Conservation (phyloP, 1,284 basidiomycete genomes). For the Ceratobasidium sp. region DNA sequence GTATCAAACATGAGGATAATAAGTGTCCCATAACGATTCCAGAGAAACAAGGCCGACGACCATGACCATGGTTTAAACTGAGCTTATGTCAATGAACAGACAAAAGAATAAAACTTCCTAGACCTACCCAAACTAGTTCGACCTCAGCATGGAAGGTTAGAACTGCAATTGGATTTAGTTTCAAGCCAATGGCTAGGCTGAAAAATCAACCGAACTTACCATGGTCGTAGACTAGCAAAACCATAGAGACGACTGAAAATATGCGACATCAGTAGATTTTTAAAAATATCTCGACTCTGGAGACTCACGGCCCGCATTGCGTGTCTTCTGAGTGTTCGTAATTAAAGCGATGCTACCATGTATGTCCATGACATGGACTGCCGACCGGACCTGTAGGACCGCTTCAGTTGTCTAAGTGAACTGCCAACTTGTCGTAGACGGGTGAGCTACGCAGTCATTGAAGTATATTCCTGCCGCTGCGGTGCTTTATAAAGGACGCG, state of each 20-base stretch:
- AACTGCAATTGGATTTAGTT: slow-evolving; percentile 11
- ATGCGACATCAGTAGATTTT: neutral
- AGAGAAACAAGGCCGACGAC: slow-evolving; percentile 41
- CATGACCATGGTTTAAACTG: slow-evolving; percentile 44
- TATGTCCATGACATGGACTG: slow-evolving; percentile 20
- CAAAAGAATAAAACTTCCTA: neutral
- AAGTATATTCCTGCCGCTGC: slow-evolving; percentile 10
- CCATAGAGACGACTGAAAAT: slow-evolving; percentile 18
- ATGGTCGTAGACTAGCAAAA: slow-evolving; percentile 39
- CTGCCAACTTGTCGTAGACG: slow-evolving; percentile 5
- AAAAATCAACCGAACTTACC: slow-evolving; percentile 3
- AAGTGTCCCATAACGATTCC: slow-evolving; percentile 43
- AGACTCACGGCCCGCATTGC: slow-evolving; percentile 41
- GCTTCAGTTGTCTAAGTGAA: slow-evolving; percentile 1
- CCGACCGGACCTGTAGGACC: slow-evolving; percentile 11
- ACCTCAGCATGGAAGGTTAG: slow-evolving; percentile 28
- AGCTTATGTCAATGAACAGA: neutral
- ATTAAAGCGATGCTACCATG: neutral
- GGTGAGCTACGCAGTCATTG: slow-evolving; percentile 29
- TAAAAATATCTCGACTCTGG: neutral
- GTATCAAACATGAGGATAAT: slow-evolving; percentile 41
- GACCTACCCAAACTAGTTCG: slow-evolving; percentile 35
- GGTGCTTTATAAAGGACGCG: slow-evolving; percentile 42
- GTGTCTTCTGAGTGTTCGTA: slow-evolving; percentile 29
- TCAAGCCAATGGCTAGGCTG: neutral